Evolutionary conservation across 2,329 filamentous ascomycete species (phyloP).

Genomic region (Fusarium anguioides): DNA sequence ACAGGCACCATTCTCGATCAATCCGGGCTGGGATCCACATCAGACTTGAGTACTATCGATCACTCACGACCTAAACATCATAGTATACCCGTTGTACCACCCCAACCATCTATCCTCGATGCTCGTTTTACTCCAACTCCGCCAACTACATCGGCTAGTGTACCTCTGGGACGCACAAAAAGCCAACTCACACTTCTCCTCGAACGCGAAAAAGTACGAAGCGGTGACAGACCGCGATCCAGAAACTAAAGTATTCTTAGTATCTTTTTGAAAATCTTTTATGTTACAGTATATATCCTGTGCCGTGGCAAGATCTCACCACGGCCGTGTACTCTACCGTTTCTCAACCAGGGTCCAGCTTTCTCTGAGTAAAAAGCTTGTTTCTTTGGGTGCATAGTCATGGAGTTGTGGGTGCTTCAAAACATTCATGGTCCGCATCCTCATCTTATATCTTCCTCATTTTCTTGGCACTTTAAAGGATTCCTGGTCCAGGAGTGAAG

Average conservation of each 20-base stretch:
- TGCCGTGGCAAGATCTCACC: neutral
- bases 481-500: neutral
- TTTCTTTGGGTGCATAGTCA: neutral
- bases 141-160: slow-evolving; percentile 56
- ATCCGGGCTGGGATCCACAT: slow-evolving; percentile 48
- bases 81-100: slow-evolving; percentile 38
- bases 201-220: slow-evolving; percentile 61
- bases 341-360: neutral
- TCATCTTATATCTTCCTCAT: neutral
- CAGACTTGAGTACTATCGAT: slow-evolving; percentile 40
- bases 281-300: slow-evolving; percentile 16
- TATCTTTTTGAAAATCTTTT: slow-evolving; percentile 9
- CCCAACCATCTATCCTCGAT: slow-evolving; percentile 47
- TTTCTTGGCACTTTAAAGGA: slow-evolving; percentile 3
- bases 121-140: slow-evolving; percentile 61
- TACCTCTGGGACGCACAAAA: slow-evolving; percentile 67
- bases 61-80: slow-evolving; percentile 38
- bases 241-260: slow-evolving; percentile 41
- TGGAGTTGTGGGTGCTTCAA: slow-evolving; percentile 24
- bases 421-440: neutral
- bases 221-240: slow-evolving; percentile 43
- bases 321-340: slow-evolving; percentile 12
- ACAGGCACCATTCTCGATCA: slow-evolving; percentile 59
- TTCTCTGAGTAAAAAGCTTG: slow-evolving; percentile 4
- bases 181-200: slow-evolving; percentile 69